Evolutionary conservation across 2,329 filamentous ascomycete species (phyloP).

Genomic region (Microsporum ferrugineum): DNA sequence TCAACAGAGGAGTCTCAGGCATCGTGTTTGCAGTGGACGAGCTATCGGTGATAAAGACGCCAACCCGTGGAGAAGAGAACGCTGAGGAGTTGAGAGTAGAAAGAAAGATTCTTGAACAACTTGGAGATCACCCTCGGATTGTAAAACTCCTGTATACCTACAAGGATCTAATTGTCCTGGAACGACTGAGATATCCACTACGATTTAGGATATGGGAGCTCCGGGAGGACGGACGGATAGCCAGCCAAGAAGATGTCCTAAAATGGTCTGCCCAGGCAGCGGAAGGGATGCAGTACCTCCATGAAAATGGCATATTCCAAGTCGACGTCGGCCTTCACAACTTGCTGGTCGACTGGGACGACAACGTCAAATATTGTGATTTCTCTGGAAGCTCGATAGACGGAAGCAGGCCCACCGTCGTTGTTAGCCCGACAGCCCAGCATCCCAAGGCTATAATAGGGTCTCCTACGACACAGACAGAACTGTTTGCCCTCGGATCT

Average conservation of each 20-base stretch:
- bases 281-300: constrained; percentile 13
- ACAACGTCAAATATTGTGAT: constrained; percentile 14
- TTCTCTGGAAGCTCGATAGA: constrained; percentile 18
- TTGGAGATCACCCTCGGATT: constrained; percentile 6
- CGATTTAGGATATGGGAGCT: constrained; percentile 7
- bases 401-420: constrained; percentile 8
- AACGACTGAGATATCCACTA: constrained; percentile 7
- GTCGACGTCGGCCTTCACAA: constrained; percentile 16
- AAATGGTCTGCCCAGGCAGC: constrained; percentile 15
- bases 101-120: constrained; percentile 4
- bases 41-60: constrained; percentile 5
- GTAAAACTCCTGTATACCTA: constrained; percentile 6
- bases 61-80: background rate
- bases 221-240: background rate
- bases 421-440: background rate
- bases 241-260: background rate
- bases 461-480: constrained; percentile 11
- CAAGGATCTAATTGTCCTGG: constrained; percentile 6
- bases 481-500: constrained; percentile 16
- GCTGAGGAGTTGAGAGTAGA: background rate
- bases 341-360: constrained; percentile 13
- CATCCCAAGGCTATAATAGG: constrained; percentile 6
- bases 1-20: constrained; percentile 6
- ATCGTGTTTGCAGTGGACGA: background rate
- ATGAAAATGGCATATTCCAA: constrained; percentile 13